These are phyloP conservation scores for Theobroma cacao DNA, from an alignment of 345 rosid genomes.

Conservation along the genomic window DNA sequence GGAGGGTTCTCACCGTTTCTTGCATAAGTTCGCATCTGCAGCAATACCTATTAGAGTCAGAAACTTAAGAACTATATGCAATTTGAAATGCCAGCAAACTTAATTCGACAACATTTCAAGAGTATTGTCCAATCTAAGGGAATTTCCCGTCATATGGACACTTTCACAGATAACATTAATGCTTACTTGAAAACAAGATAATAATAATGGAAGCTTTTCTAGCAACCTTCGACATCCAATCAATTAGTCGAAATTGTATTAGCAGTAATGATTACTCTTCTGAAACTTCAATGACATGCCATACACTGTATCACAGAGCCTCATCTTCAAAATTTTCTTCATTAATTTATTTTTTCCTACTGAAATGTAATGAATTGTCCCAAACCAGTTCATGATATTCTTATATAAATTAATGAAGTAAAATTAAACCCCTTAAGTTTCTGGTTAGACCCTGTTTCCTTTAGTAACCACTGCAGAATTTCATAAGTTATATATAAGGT, in stretches of 20 bases:
- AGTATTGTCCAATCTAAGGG: too few relatives aligned
- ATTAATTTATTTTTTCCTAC: not conserved
- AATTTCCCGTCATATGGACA: not conserved
- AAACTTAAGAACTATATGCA: not conserved
- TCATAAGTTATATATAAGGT: not conserved
- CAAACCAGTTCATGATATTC: not conserved
- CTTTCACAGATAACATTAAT: not conserved
- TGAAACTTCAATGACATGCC: not conserved
- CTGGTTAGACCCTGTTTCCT: not conserved
- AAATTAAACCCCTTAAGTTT: not conserved
- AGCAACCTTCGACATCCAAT: not conserved
- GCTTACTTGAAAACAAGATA: not conserved
- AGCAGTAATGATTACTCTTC: not conserved
- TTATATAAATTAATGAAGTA: not conserved
- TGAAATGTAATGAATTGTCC: not conserved
- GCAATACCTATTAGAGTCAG: not conserved
- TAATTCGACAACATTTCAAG: not conserved
- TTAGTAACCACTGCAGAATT: not conserved
- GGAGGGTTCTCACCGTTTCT: conserved; percentile 90
- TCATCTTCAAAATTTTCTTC: not conserved
- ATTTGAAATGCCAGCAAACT: not conserved
- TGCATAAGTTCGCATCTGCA: conserved; percentile 84
- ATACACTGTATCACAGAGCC: not conserved
- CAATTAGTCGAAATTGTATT: not conserved
- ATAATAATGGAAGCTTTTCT: not conserved